Evolutionary conservation across 495 filamentous ascomycete species (phyloP).

Genomic region (Corynascus novoguineensis): DNA sequence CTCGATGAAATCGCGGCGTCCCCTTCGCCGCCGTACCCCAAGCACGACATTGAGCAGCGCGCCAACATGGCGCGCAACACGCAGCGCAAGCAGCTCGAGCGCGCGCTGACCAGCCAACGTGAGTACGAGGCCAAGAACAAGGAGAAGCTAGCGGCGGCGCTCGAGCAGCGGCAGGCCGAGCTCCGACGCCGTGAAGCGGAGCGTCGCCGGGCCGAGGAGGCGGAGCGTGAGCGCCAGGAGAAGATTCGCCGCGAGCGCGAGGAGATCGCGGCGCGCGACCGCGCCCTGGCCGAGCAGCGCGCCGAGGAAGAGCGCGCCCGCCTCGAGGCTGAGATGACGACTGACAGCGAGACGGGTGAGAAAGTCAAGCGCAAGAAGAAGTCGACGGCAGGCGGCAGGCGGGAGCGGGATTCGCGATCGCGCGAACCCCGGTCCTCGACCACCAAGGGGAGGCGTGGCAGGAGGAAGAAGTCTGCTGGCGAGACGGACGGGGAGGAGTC

Average conservation of each 20-base stretch:
- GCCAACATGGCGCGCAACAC: conserved; percentile 96
- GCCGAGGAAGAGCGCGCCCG: conserved; percentile 65
- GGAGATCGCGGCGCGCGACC: conserved; percentile 67
- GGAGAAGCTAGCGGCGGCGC: conserved; percentile 69
- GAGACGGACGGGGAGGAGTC: conserved; percentile 27
- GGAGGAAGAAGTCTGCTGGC: conserved; percentile 13
- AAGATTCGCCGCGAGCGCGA: conserved; percentile 78
- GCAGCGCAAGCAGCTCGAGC: conserved; percentile 82
- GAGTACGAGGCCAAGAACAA: conserved; percentile 95
- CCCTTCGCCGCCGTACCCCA: conserved; percentile 85
- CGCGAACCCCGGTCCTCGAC: conserved; percentile 12
- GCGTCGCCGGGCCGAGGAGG: conserved; percentile 53
- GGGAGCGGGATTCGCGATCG: conserved; percentile 6
- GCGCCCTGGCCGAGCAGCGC: conserved; percentile 61
- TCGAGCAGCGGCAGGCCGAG: conserved; percentile 71
- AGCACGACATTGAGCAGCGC: conserved; percentile 82
- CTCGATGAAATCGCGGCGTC: conserved; percentile 74
- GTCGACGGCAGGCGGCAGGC: conserved; percentile 20
- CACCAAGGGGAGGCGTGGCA: conserved; percentile 4
- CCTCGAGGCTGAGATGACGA: conserved; percentile 66
- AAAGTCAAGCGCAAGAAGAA: conserved; percentile 75
- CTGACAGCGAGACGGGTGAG: conserved; percentile 71
- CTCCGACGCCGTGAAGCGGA: conserved; percentile 63
- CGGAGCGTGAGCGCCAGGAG: conserved; percentile 62
- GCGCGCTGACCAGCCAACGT: conserved; percentile 72